Conservation (phyloP, 2,329 filamentous ascomycete species). For the Trichoderma sp. region DNA sequence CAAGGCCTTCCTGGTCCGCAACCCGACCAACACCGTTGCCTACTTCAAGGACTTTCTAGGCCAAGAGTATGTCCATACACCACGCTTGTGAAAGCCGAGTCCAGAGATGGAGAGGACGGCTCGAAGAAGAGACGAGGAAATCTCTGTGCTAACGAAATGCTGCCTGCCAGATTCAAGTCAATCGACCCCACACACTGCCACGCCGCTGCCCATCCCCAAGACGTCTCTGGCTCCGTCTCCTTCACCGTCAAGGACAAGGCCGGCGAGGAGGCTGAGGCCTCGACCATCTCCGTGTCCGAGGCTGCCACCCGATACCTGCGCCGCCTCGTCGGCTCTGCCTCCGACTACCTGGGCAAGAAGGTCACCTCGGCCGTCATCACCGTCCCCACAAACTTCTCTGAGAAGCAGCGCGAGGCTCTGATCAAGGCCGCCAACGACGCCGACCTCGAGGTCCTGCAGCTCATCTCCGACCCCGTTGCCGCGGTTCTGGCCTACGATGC, state of each 20-base stretch:
- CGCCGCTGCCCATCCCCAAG: conserved; percentile 85
- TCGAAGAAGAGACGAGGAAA: background rate
- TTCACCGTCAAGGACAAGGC: conserved; percentile 82
- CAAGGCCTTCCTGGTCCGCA: conserved; percentile 89
- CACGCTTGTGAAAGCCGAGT: background rate
- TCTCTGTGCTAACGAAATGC: conserved; percentile 15
- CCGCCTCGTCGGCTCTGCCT: conserved; percentile 78
- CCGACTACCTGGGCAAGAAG: conserved; percentile 88
- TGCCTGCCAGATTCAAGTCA: conserved; percentile 70
- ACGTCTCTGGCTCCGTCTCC: conserved; percentile 68
- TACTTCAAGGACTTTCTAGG: conserved; percentile 96
- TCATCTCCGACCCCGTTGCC: conserved; percentile 88
- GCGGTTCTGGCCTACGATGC: conserved; percentile 91
- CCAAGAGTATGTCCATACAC: conserved; percentile 68
- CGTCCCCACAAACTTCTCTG: conserved; percentile 88
- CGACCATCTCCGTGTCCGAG: conserved; percentile 75
- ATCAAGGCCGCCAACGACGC: conserved; percentile 76
- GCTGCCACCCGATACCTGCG: conserved; percentile 81
- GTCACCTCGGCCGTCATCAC: conserved; percentile 95
- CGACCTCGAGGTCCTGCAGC: conserved; percentile 85
- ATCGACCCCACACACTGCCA: conserved; percentile 97
- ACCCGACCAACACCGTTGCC: conserved; percentile 88
- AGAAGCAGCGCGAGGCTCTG: conserved; percentile 82
- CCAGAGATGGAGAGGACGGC: no score
- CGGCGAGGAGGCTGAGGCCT: conserved; percentile 57